These are phyloP conservation scores for Arthrinium phaeospermum DNA, from an alignment of 2,329 filamentous ascomycete genomes.

Conservation along the genomic window DNA sequence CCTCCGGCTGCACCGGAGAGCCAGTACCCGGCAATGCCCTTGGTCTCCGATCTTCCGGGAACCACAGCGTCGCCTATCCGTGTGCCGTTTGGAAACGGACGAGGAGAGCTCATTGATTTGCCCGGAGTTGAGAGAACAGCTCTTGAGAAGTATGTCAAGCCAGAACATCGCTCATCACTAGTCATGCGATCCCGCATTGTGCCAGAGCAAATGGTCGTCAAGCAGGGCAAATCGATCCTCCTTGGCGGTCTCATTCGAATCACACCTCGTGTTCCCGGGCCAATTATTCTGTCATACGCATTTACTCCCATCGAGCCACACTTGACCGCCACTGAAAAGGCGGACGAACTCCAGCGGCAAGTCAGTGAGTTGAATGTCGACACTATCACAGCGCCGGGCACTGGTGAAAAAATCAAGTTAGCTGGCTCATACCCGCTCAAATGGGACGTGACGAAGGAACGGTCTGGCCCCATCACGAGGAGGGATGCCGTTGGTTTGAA, in stretches of 20 bases:
- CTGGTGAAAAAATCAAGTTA: slow-evolving; percentile 63
- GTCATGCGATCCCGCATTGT: slow-evolving; percentile 80
- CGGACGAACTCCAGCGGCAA: slow-evolving; percentile 73
- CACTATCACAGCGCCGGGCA: slow-evolving; percentile 66
- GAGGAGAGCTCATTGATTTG: slow-evolving; percentile 91
- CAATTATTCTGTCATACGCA: slow-evolving; percentile 79
- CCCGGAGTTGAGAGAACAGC: slow-evolving; percentile 81
- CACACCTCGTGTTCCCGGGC: slow-evolving; percentile 70
- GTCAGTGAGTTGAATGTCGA: slow-evolving; percentile 63
- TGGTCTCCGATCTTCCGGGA: slow-evolving; percentile 85
- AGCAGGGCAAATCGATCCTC: slow-evolving; percentile 78
- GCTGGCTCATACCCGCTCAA: slow-evolving; percentile 78
- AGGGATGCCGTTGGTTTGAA: slow-evolving; percentile 66
- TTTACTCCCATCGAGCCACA: slow-evolving; percentile 84
- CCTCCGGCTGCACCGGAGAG: slow-evolving; percentile 77
- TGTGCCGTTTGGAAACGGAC: slow-evolving; percentile 83
- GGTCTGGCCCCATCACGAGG: slow-evolving; percentile 75
- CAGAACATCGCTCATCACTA: slow-evolving; percentile 68
- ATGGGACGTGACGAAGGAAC: slow-evolving; percentile 82
- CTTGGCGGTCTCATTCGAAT: slow-evolving; percentile 88
- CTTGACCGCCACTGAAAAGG: slow-evolving; percentile 80
- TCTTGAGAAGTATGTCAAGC: slow-evolving; percentile 72
- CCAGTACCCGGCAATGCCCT: slow-evolving; percentile 81
- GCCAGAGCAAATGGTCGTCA: slow-evolving; percentile 75
- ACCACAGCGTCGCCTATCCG: slow-evolving; percentile 96